phyloP scores from a whole-genome alignment of 208 protist species.

The Crithidia sp. region DNA sequence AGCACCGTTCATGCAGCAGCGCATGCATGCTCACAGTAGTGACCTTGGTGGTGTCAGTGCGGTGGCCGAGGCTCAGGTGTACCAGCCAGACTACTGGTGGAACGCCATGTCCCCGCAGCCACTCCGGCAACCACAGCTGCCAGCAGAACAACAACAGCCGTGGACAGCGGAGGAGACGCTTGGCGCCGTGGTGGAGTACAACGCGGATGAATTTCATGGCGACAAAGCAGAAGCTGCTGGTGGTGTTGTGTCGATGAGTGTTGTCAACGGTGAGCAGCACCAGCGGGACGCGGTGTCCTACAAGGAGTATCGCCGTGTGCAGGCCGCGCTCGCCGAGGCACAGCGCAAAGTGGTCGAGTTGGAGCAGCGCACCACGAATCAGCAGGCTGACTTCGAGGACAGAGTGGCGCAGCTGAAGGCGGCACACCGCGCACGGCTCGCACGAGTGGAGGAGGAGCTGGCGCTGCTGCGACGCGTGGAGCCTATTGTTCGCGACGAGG shows the following conservation, averaged over 20 bases:
- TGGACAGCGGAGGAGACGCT: not conserved
- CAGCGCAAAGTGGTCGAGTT: constrained; percentile 32
- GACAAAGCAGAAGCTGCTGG: no score
- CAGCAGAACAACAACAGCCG: not conserved
- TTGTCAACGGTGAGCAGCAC: not conserved
- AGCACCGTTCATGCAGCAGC: not conserved
- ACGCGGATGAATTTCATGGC: not conserved
- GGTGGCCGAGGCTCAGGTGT: constrained; percentile 5
- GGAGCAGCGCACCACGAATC: constrained; percentile 15
- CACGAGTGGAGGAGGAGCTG: constrained; percentile 36
- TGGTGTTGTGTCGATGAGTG: no score
- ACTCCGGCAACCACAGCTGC: constrained; percentile 2
- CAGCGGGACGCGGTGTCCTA: constrained; percentile 12
- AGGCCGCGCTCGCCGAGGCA: constrained; percentile 31
- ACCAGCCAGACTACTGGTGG: constrained; percentile 28
- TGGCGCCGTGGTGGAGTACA: not conserved
- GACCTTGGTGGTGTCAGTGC: not conserved
- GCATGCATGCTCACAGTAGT: not conserved
- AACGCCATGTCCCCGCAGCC: constrained; percentile 29
- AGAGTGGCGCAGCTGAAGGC: constrained; percentile 35
- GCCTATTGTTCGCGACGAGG: not conserved
- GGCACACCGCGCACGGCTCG: constrained; percentile 31
- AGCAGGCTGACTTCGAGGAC: constrained; percentile 21
- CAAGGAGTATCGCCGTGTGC: constrained; percentile 19
- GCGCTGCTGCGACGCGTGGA: constrained; percentile 19